phyloP scores from a whole-genome alignment of 2,329 filamentous ascomycete species.

The Penicillium thymicola region DNA sequence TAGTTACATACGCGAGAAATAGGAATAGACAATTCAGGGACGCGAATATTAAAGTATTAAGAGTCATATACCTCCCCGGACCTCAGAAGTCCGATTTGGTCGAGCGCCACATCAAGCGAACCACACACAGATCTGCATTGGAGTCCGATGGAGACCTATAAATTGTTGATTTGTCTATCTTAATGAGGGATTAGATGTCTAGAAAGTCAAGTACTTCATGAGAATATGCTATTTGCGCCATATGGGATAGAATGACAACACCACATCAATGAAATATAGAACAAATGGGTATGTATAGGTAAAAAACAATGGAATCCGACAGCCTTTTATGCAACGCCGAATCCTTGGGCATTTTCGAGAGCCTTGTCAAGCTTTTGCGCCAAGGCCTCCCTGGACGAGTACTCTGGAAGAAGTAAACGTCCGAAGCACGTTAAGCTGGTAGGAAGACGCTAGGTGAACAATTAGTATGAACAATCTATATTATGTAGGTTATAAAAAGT shows the following conservation, averaged over 20 bases:
- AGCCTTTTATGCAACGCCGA: conserved; percentile 67
- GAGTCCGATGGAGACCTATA: conserved; percentile 7
- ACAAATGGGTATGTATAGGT: conserved; percentile 20
- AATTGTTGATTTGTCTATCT: conserved; percentile 12
- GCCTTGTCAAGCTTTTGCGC: conserved; percentile 76
- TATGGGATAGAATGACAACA: not conserved
- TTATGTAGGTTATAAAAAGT: not conserved
- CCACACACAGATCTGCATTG: conserved; percentile 15
- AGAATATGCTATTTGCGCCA: not conserved
- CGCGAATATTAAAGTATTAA: not conserved
- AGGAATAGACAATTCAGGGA: not conserved
- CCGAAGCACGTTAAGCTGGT: conserved; percentile 94
- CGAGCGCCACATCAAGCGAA: conserved; percentile 13
- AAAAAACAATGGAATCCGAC: not conserved
- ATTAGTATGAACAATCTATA: conserved; percentile 5
- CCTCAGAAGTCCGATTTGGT: conserved; percentile 17
- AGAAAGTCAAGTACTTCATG: not conserved
- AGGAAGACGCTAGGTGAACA: conserved; percentile 55
- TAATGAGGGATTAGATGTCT: not conserved
- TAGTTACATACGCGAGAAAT: not conserved
- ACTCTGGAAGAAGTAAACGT: conserved; percentile 79
- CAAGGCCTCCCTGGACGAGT: conserved; percentile 67
- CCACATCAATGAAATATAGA: conserved; percentile 3
- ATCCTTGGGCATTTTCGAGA: conserved; percentile 81
- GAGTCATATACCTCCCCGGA: conserved; percentile 13